These are phyloP conservation scores for Gonapodya prolifera DNA, from an alignment of 192 early-diverging fungal genomes.

Conservation along the genomic window DNA sequence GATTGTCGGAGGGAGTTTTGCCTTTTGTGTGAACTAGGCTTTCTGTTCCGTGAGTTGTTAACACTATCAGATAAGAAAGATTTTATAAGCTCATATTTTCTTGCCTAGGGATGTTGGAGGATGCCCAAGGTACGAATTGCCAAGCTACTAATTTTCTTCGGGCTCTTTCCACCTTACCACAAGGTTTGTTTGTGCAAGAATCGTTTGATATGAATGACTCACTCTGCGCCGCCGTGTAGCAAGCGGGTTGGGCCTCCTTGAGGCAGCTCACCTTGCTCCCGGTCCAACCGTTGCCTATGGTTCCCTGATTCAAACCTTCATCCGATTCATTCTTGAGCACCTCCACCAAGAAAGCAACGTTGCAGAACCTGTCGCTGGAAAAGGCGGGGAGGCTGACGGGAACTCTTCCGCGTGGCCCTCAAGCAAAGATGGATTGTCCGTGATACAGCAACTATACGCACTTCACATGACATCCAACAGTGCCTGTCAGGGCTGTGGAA, in stretches of 20 bases:
- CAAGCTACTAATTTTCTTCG: conserved; percentile 86
- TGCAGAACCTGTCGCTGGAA: conserved; percentile 9
- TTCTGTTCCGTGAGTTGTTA: conserved; percentile 56
- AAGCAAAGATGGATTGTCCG: conserved; percentile 21
- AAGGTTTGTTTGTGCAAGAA: conserved; percentile 34
- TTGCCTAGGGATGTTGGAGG: conserved; percentile 54
- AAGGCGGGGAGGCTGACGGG: neutral
- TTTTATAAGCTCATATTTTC: neutral
- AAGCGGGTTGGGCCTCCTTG: conserved; percentile 71
- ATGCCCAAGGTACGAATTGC: conserved; percentile 83
- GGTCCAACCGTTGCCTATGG: conserved; percentile 45
- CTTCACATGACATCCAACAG: conserved; percentile 44
- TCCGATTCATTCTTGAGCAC: conserved; percentile 87
- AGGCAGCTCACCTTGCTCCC: conserved; percentile 51
- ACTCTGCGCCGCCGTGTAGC: conserved; percentile 28
- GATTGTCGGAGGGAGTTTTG: conserved; percentile 63
- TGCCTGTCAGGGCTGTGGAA: conserved; percentile 55
- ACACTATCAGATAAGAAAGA: neutral
- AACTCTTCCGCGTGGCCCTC: conserved; percentile 17
- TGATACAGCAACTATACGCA: conserved; percentile 57
- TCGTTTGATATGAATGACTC: neutral
- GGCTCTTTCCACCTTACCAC: conserved; percentile 67
- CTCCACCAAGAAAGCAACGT: conserved; percentile 57
- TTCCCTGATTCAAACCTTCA: conserved; percentile 71
- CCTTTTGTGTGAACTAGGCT: conserved; percentile 82